Evolutionary conservation across 164 flowering plant genomes (phyloP), one percentile per base, ranked within the genome.

Genomic region (Annona squamosa): DNA sequence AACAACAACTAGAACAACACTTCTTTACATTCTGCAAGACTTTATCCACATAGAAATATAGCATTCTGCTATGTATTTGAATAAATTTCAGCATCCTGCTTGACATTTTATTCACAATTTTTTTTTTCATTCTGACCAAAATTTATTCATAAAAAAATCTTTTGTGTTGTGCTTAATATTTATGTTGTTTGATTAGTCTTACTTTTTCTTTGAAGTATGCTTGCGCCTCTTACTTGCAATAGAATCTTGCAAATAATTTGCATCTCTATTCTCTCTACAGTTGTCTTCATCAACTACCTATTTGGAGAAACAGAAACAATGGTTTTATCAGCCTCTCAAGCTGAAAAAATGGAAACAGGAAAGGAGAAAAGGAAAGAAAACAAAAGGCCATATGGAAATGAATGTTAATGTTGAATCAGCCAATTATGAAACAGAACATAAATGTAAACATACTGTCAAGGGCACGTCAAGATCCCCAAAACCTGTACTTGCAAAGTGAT

Each of bases 401-500:
- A n/a, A 63, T 6, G 16, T 63, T 63, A 63, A 26, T 63, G 41
- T 17, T 6, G 10, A 52, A 52, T 52, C 13, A 52, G 59, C 41
- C 41, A 64, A 13, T 43, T 57, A 61, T 13, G 48, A 68, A 4
- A 19, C 75, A 74, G 12, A 71, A 83, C 89, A 85, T 79, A 91
- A 94, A 56, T 71, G 68, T 48, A 73, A 72, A 68, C 46, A 37
- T 46, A 47, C 77, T 48, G 77, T 59, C 12, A 80, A 78, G 72
- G 68, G 43, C 65, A 52, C 57, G 7, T 67, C 75, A 26, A 52
- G 10, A 78, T 86, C 91, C 77, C 72, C 75, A 69, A 86, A 93
- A 65, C 77, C 77, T 70, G 71, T 73, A 78, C 72, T 74, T 65
- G 65, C 57, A 19, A 85, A 83, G 84, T 89, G 84, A 79, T 77